Evolutionary conservation across 1,284 basidiomycete genomes (phyloP).

Genomic region (Leccinum insigne): DNA sequence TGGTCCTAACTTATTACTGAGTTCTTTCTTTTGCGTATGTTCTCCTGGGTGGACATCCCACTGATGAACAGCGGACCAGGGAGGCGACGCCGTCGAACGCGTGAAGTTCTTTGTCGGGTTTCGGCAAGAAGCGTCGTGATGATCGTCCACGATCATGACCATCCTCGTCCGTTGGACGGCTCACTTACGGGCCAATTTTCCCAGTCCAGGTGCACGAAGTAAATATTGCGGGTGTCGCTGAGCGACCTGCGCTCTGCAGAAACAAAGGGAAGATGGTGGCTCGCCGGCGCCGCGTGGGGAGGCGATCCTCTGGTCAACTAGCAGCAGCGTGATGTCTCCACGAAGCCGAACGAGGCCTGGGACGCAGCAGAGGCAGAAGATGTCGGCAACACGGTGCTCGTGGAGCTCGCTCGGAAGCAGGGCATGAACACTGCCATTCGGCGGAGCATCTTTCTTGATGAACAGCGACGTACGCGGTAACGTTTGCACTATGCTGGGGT

Average conservation of each 20-base stretch:
- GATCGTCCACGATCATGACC: constrained; percentile 7
- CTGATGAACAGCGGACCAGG: constrained; percentile 37
- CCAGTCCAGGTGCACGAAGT: constrained; percentile 82
- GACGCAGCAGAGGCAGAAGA: constrained; percentile 20
- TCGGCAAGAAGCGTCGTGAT: constrained; percentile 81
- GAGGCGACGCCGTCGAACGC: no score
- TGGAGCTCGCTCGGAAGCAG: constrained; percentile 57
- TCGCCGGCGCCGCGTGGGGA: constrained; percentile 96
- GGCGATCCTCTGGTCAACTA: constrained; percentile 84
- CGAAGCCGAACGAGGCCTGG: constrained; percentile 11
- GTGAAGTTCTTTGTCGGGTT: constrained; percentile 21
- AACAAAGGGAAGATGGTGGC: constrained; percentile 97
- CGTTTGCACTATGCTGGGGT: background rate
- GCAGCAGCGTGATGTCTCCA: constrained; percentile 41
- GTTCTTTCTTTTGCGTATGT: constrained; percentile 14
- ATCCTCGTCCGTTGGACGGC: no score
- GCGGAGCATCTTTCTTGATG: constrained; percentile 59
- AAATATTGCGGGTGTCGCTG: constrained; percentile 61
- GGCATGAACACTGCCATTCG: no score
- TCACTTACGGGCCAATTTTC: background rate
- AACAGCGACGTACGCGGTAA: constrained; percentile 75
- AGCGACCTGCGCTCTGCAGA: constrained; percentile 76
- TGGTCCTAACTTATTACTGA: background rate
- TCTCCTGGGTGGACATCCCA: constrained; percentile 34
- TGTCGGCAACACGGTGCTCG: constrained; percentile 51